Conservation (phyloP, 495 filamentous ascomycete genomes). For the Penicillium waksmanii region DNA sequence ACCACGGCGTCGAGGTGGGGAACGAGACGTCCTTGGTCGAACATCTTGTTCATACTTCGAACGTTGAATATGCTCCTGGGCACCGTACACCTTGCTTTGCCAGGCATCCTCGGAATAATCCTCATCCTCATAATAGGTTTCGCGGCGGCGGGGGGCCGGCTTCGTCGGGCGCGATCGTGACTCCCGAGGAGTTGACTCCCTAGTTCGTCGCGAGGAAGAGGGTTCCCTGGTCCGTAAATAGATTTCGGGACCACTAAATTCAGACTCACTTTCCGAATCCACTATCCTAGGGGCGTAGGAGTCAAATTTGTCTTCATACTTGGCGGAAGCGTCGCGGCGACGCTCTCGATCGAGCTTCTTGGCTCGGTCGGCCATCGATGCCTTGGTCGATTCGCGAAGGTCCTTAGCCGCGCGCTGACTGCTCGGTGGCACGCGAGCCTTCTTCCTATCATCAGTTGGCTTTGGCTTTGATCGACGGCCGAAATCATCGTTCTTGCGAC, state of each 20-base stretch:
- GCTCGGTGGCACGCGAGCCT: conserved; percentile 34
- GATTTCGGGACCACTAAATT: conserved; percentile 29
- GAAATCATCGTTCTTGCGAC: conserved; percentile 49
- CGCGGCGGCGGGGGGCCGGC: conserved; percentile 23
- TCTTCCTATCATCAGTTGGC: conserved; percentile 42
- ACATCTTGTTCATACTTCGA: conserved; percentile 35
- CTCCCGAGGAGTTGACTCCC: conserved; percentile 19
- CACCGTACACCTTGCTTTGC: conserved; percentile 29
- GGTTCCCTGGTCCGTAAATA: conserved; percentile 27
- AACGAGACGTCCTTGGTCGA: conserved; percentile 34
- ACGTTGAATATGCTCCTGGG: conserved; percentile 44
- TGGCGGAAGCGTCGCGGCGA: conserved; percentile 50
- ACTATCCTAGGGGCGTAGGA: conserved; percentile 22
- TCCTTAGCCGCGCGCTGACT: conserved; percentile 34
- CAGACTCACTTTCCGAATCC: conserved; percentile 41
- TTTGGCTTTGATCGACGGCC: conserved; percentile 40
- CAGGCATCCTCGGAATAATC: conserved; percentile 21
- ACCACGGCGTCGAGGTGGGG: conserved; percentile 36
- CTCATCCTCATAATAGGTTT: conserved; percentile 31
- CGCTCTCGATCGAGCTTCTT: conserved; percentile 58
- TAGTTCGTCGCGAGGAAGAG: conserved; percentile 23
- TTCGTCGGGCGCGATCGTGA: conserved; percentile 24
- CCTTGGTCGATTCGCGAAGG: conserved; percentile 35
- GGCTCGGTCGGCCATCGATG: conserved; percentile 38
- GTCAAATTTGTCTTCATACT: conserved; percentile 36